These are phyloP conservation scores for Pyrus communis DNA, from an alignment of 306 rosid species.

Conservation along the genomic window DNA sequence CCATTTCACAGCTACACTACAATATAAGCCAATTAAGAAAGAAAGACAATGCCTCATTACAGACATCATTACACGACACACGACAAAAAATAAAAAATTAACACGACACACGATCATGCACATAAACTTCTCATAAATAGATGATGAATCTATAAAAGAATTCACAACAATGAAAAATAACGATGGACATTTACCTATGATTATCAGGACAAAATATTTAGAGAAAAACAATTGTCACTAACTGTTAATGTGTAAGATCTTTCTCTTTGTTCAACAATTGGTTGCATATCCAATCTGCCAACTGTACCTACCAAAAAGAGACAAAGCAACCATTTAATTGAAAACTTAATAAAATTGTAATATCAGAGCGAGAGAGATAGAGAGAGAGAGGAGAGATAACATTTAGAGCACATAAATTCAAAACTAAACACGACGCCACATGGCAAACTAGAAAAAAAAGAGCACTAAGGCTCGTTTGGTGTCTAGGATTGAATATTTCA, in stretches of 20 bases:
- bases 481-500: no score
- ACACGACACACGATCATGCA: constrained; percentile 4
- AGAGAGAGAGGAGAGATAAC: not conserved
- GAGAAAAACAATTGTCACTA: constrained; percentile 27
- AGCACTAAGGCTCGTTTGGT: not conserved
- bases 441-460: not conserved
- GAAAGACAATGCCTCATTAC: not conserved
- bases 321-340: constrained; percentile 15
- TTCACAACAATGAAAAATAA: constrained; percentile 22
- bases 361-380: not conserved
- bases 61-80: not conserved
- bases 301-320: constrained; percentile 40
- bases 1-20: not conserved
- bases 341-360: not conserved
- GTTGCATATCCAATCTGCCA: constrained; percentile 38
- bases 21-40: not conserved
- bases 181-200: constrained; percentile 25
- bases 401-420: not conserved
- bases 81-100: no score
- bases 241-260: constrained; percentile 28
- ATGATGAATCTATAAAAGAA: constrained; percentile 25
- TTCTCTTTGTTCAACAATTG: constrained; percentile 40
- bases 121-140: not conserved
- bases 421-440: not conserved
- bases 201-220: constrained; percentile 11